Evolutionary conservation across 106 monocot genomes (phyloP).

Genomic region (Ottelia alismoides): DNA sequence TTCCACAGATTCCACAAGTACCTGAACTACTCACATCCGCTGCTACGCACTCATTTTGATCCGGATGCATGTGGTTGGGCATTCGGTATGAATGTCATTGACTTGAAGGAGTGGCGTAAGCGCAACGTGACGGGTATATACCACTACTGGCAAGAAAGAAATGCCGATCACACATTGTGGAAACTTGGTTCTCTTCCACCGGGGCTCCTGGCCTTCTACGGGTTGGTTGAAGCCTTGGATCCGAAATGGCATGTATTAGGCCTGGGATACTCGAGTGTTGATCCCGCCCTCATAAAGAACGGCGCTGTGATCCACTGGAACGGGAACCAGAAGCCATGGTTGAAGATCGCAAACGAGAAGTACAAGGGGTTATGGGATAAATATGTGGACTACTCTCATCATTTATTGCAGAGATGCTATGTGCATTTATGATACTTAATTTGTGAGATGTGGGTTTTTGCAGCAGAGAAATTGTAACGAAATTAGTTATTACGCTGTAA

Average conservation of each 20-base stretch:
- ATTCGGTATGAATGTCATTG: conserved; percentile 79
- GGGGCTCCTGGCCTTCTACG: conserved; percentile 68
- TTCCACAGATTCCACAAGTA: conserved; percentile 81
- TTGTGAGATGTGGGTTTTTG: too few relatives aligned
- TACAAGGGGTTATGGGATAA: conserved; percentile 70
- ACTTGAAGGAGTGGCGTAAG: conserved; percentile 48
- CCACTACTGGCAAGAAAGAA: conserved; percentile 81
- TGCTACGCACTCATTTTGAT: conserved; percentile 69
- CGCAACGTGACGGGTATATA: conserved; percentile 78
- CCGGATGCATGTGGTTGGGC: conserved; percentile 87
- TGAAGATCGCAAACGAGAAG: conserved; percentile 76
- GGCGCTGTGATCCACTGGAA: conserved; percentile 78
- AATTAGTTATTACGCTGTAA: too few relatives aligned
- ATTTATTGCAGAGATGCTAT: conserved; percentile 47
- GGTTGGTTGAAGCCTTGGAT: conserved; percentile 52
- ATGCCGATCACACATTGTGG: conserved; percentile 62
- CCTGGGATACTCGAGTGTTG: conserved; percentile 61
- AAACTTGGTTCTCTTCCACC: conserved; percentile 73
- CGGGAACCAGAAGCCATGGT: conserved; percentile 86
- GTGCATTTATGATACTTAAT: too few relatives aligned
- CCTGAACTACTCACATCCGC: conserved; percentile 61
- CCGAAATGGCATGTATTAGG: conserved; percentile 75
- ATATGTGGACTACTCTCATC: conserved; percentile 72
- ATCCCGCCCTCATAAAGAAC: conserved; percentile 23
- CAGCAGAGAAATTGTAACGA: too few relatives aligned